These are phyloP conservation scores for Catunica adiposa DNA, from an alignment of 2,329 filamentous ascomycete genomes.

Conservation along the genomic window DNA sequence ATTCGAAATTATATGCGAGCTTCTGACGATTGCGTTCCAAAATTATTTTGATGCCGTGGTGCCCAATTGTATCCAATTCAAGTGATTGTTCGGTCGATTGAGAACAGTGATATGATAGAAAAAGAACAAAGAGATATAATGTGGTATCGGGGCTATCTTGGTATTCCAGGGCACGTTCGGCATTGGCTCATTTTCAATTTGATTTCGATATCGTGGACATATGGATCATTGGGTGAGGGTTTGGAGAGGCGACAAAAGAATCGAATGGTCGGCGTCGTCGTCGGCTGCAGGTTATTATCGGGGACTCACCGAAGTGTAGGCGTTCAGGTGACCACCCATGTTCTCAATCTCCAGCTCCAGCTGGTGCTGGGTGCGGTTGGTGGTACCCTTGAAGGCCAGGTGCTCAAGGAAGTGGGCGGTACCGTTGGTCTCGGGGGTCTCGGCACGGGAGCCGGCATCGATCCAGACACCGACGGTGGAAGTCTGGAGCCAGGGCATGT, in stretches of 20 bases:
- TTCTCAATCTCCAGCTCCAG: constrained; percentile 99
- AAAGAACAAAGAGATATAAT: background rate
- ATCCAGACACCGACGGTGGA: constrained; percentile 99
- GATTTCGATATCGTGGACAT: no score
- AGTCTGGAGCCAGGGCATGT: constrained; percentile 95
- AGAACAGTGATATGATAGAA: background rate
- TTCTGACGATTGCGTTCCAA: background rate
- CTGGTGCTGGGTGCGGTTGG: constrained; percentile 89
- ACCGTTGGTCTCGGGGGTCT: constrained; percentile 97
- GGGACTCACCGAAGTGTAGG: constrained; percentile 85
- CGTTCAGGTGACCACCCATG: constrained; percentile 98
- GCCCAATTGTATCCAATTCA: background rate
- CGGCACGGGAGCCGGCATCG: constrained; percentile 92
- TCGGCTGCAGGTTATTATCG: background rate
- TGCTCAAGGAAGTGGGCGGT: constrained; percentile 99
- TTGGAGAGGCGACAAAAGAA: background rate
- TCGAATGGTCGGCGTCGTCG: background rate
- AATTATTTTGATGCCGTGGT: background rate
- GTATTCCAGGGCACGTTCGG: no score
- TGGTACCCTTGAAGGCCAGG: constrained; percentile 98
- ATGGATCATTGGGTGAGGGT: background rate
- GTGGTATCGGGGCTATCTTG: no score
- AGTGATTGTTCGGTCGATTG: no score
- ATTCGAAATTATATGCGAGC: background rate
- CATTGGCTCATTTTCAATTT: no score